Conservation (phyloP, 2,329 filamentous ascomycete species). For the Sporothrix dimorphospora region DNA sequence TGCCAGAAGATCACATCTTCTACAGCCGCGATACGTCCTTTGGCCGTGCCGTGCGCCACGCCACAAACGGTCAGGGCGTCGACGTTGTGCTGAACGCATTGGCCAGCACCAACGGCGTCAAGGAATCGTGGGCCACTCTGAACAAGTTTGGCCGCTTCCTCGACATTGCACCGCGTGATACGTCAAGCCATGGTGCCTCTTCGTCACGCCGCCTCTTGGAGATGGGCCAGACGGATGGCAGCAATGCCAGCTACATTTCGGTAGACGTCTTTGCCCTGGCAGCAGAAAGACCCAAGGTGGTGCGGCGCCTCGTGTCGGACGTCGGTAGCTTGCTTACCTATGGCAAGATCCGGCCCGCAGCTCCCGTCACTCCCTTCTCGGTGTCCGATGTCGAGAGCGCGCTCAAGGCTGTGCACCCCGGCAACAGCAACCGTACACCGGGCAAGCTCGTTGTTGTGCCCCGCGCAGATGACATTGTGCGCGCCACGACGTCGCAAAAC, state of each 20-base stretch:
- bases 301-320: conserved; percentile 45
- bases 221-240: conserved; percentile 47
- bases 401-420: conserved; percentile 44
- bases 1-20: conserved; percentile 45
- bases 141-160: conserved; percentile 41
- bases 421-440: conserved; percentile 38
- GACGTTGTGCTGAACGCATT: conserved; percentile 50
- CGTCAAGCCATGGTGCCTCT: conserved; percentile 2
- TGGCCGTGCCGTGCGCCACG: conserved; percentile 37
- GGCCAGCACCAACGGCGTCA: conserved; percentile 44
- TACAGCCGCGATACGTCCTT: conserved; percentile 42
- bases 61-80: conserved; percentile 42
- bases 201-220: conserved; percentile 46
- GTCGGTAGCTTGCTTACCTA: conserved; percentile 44
- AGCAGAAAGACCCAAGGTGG: conserved; percentile 46
- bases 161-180: conserved; percentile 30
- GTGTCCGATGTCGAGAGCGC: conserved; percentile 47
- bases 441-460: conserved; percentile 53
- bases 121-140: conserved; percentile 50
- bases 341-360: conserved; percentile 43
- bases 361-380: conserved; percentile 42
- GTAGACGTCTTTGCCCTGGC: conserved; percentile 52
- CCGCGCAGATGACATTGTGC: conserved; percentile 47
- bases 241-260: conserved; percentile 51
- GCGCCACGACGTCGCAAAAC: conserved; percentile 44